A percentile compares a stretch with the other conserved stretches of the same genome.
These are phyloP conservation scores for Beta macrorhiza DNA, from an alignment of 179 eudicot genomes.

Conservation along the genomic window DNA sequence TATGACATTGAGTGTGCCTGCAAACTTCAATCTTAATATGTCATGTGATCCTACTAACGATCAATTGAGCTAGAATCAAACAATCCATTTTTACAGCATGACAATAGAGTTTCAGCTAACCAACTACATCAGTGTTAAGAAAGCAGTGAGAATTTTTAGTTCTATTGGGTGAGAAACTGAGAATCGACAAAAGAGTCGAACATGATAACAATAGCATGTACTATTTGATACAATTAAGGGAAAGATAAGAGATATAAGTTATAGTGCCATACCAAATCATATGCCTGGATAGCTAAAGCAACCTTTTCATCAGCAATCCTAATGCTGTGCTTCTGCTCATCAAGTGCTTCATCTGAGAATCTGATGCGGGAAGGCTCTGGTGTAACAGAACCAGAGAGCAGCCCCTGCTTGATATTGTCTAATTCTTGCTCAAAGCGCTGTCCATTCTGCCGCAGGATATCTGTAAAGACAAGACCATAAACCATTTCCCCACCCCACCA, in stretches of 20 bases:
- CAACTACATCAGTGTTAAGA: not conserved
- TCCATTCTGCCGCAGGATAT: constrained; percentile 74
- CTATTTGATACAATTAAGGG: not conserved
- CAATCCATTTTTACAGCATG: not conserved
- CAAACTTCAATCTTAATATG: not conserved
- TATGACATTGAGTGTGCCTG: too few relatives aligned
- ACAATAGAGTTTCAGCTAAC: not conserved
- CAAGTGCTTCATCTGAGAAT: constrained; percentile 87
- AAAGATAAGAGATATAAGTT: constrained; percentile 4
- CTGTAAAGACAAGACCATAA: constrained; percentile 32
- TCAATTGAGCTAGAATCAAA: not conserved
- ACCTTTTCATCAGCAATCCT: constrained; percentile 99
- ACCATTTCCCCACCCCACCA: not conserved
- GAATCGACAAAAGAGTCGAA: not conserved
- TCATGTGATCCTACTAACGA: not conserved
- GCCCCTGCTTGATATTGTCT: constrained; percentile 61
- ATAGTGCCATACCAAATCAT: constrained; percentile 79
- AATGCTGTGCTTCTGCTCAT: constrained; percentile 92
- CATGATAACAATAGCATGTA: not conserved
- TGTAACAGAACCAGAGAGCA: constrained; percentile 54
- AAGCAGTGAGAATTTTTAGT: not conserved
- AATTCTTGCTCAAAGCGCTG: constrained; percentile 80
- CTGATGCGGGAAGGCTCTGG: constrained; percentile 62
- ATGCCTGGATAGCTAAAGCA: constrained; percentile 86
- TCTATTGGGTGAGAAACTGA: not conserved